Percentiles rank a stretch among this genome's conserved stretches.
phyloP scores from a whole-genome alignment of 2,329 filamentous ascomycete genomes.

The Fusarium sp. region DNA sequence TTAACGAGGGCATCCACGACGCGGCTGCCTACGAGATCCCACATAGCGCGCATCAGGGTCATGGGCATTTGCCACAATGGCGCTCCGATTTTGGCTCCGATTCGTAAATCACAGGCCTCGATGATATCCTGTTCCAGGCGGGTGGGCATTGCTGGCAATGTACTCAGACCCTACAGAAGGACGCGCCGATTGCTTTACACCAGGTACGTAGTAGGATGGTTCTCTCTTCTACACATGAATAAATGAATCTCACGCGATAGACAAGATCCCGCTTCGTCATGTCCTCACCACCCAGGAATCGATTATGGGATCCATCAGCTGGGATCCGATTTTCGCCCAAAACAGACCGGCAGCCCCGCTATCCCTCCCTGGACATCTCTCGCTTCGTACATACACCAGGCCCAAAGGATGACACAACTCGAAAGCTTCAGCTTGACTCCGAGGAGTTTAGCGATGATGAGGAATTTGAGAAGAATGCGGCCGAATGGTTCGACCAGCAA shows the following conservation, averaged over 20 bases:
- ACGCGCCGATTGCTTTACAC: conserved; percentile 21
- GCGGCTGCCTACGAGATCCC: conserved; percentile 47
- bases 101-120: conserved; percentile 18
- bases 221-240: conserved; percentile 10
- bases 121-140: conserved; percentile 37
- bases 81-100: conserved; percentile 30
- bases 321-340: conserved; percentile 48
- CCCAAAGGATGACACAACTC: background rate
- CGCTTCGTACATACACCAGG: conserved; percentile 42
- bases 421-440: background rate
- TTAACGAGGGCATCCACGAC: conserved; percentile 37
- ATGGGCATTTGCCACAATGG: conserved; percentile 43
- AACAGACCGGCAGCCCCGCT: conserved; percentile 31
- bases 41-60: conserved; percentile 33
- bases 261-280: conserved; percentile 30
- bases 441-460: conserved; percentile 40
- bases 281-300: conserved; percentile 28
- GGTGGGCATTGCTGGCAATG: conserved; percentile 44
- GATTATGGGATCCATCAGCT: conserved; percentile 46
- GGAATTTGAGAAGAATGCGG: conserved; percentile 40
- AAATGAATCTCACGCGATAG: conserved; percentile 11
- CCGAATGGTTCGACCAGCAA: conserved; percentile 43
- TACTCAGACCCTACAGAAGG: conserved; percentile 39
- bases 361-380: conserved; percentile 42
- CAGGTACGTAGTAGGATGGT: conserved; percentile 25